Percentiles rank a stretch among this genome's conserved stretches.
These are phyloP conservation scores for Amanita pallidorosea DNA, from an alignment of 768 basidiomycete species.

Conservation along the genomic window DNA sequence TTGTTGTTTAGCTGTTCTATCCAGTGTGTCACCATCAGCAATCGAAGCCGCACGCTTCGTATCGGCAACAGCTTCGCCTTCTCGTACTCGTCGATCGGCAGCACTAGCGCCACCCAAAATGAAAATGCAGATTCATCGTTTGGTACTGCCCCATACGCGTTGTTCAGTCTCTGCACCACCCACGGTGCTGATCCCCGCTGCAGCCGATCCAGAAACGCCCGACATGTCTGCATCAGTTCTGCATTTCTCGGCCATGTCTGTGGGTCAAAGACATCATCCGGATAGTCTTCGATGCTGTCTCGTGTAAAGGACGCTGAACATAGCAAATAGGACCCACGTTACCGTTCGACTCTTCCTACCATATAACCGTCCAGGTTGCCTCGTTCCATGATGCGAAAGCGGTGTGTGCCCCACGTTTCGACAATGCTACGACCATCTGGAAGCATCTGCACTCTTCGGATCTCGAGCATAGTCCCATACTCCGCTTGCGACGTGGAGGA, in stretches of 20 bases:
- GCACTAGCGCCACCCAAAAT: conserved; percentile 85
- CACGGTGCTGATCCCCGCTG: conserved; percentile 75
- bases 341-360: conserved; percentile 70
- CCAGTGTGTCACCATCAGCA: conserved; percentile 88
- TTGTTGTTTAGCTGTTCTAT: conserved; percentile 61
- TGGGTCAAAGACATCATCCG: conserved; percentile 19
- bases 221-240: conserved; percentile 40
- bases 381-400: conserved; percentile 82
- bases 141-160: conserved; percentile 72
- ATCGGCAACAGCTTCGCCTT: conserved; percentile 82
- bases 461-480: conserved; percentile 93
- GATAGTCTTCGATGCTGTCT: conserved; percentile 23
- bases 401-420: conserved; percentile 51
- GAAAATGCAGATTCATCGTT: conserved; percentile 60
- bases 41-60: conserved; percentile 62
- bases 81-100: conserved; percentile 87
- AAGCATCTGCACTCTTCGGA: conserved; percentile 76
- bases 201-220: conserved; percentile 31
- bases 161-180: conserved; percentile 81
- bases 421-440: conserved; percentile 83
- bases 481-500: conserved; percentile 33
- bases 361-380: conserved; percentile 84
- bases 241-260: conserved; percentile 28
- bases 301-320: neutral
- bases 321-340: neutral